Conservation (phyloP, 805 yeast species). For the Ogataea angusta region DNA sequence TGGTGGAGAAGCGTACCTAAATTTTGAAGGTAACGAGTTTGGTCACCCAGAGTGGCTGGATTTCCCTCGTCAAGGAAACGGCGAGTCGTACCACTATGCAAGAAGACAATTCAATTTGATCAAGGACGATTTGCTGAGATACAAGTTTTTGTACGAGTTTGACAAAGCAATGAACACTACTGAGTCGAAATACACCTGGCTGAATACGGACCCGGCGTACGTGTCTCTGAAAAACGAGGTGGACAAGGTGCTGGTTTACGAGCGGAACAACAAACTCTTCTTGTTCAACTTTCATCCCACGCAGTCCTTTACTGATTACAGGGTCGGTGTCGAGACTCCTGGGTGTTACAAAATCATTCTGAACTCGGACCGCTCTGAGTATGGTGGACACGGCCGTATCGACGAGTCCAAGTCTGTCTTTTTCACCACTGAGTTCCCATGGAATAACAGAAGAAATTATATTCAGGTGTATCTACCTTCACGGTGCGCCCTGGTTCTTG, state of each 20-base stretch:
- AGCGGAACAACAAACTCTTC: constrained; percentile 80
- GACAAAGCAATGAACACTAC: constrained; percentile 80
- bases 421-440: constrained; percentile 67
- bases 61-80: constrained; percentile 89
- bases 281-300: constrained; percentile 90
- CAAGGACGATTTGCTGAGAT: constrained; percentile 76
- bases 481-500: constrained; percentile 65
- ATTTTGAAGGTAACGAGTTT: constrained; percentile 96
- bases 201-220: constrained; percentile 69
- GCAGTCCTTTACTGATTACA: constrained; percentile 77
- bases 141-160: constrained; percentile 73
- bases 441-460: constrained; percentile 79
- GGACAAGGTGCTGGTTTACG: constrained; percentile 87
- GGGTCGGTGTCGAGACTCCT: constrained; percentile 80
- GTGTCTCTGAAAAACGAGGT: constrained; percentile 83
- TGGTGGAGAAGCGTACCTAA: constrained; percentile 97
- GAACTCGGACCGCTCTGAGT: constrained; percentile 65
- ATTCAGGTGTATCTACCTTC: constrained; percentile 80
- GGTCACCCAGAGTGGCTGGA: constrained; percentile 99
- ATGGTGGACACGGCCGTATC: constrained; percentile 81
- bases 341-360: constrained; percentile 76
- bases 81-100: constrained; percentile 87
- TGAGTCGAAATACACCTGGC: constrained; percentile 70
- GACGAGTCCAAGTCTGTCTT: constrained; percentile 51
- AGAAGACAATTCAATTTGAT: constrained; percentile 90